Evolutionary conservation across 2,329 filamentous ascomycete genomes (phyloP).

Genomic region (Boeremia lycopersici): DNA sequence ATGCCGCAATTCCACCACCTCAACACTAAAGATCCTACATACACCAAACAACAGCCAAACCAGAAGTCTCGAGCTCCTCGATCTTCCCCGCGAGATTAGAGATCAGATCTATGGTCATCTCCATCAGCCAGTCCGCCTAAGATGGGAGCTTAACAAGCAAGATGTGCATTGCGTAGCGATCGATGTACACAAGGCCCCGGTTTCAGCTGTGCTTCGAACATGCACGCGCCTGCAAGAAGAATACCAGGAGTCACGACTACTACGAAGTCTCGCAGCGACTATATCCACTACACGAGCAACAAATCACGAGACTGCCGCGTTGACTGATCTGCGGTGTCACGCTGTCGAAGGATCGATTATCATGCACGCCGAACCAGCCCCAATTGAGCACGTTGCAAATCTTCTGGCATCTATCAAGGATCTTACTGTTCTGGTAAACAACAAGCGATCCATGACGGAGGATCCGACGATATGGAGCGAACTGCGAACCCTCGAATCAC

Average conservation of each 20-base stretch:
- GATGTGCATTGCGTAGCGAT: constrained; percentile 9
- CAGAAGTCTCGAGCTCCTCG: background rate
- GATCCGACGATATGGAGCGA: constrained; percentile 10
- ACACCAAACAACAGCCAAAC: background rate
- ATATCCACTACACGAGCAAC: constrained; percentile 12
- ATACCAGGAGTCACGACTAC: constrained; percentile 3
- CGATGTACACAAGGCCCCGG: constrained; percentile 3
- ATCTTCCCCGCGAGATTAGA: constrained; percentile 15
- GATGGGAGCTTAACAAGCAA: constrained; percentile 12
- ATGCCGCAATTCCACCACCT: background rate
- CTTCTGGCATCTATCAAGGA: constrained; percentile 4
- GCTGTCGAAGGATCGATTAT: constrained; percentile 7
- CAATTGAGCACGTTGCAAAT: constrained; percentile 9
- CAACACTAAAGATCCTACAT: background rate
- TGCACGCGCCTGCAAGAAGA: constrained; percentile 12
- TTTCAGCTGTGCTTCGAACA: constrained; percentile 7
- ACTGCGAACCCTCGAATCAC: constrained; percentile 2
- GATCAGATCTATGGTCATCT: constrained; percentile 17
- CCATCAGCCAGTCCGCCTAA: background rate
- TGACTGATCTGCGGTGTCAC: constrained; percentile 12
- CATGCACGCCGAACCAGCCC: constrained; percentile 3
- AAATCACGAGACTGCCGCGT: constrained; percentile 6
- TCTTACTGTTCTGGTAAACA: constrained; percentile 1
- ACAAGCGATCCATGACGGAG: constrained; percentile 12
- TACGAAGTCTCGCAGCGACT: constrained; percentile 2